Conservation (phyloP, 2,329 filamentous ascomycete species). For the Ceratocystis papillata region DNA sequence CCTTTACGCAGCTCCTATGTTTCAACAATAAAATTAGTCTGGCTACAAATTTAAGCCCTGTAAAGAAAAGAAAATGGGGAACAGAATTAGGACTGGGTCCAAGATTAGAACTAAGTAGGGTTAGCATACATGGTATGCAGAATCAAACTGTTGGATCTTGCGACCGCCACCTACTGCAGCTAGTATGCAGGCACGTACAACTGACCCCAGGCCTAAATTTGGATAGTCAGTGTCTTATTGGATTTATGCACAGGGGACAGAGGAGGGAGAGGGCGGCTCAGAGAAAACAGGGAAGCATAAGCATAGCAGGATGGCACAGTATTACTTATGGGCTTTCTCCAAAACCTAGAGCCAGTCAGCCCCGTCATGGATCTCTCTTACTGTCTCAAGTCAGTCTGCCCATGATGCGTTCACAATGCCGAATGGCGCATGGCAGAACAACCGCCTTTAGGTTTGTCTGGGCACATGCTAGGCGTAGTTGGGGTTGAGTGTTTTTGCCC, state of each 20-base stretch:
- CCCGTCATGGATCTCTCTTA: not conserved
- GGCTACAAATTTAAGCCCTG: slow-evolving; percentile 12
- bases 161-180: not conserved
- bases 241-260: not conserved
- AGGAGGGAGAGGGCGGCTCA: not conserved
- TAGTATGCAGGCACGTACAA: not conserved
- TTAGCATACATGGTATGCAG: too few species aligned
- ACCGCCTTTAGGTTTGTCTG: not conserved
- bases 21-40: slow-evolving; percentile 9
- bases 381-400: not conserved
- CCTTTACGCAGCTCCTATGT: slow-evolving; percentile 2
- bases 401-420: too few species aligned
- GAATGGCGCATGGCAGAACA: not conserved
- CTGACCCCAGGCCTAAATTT: not conserved
- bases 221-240: slow-evolving; percentile 7
- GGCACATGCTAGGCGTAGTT: not conserved
- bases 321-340: too few species aligned
- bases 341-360: not conserved
- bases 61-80: not conserved
- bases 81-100: too few species aligned
- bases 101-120: too few species aligned
- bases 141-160: not conserved
- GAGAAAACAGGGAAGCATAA: too few species aligned
- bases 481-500: not conserved
- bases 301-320: too few species aligned